Conservation (phyloP, 2,329 filamentous ascomycete genomes). For the Ophiobolus disseminans region DNA sequence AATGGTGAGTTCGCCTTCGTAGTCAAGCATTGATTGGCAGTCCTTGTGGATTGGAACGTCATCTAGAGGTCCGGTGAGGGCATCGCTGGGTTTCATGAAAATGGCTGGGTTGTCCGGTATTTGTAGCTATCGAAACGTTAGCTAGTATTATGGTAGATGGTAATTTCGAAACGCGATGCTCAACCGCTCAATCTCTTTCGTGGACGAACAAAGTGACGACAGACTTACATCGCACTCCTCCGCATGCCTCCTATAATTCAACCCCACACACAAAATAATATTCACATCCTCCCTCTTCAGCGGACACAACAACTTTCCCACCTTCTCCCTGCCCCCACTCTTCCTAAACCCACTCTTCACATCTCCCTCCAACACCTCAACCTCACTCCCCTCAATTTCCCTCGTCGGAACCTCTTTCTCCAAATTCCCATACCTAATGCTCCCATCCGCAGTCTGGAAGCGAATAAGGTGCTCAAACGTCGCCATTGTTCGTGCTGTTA, state of each 20-base stretch:
- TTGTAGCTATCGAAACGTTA: constrained; percentile 20
- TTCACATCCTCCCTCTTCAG: constrained; percentile 29
- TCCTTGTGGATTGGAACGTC: constrained; percentile 37
- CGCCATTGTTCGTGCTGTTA: constrained; percentile 18
- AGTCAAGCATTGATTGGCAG: constrained; percentile 45
- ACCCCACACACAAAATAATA: constrained; percentile 43
- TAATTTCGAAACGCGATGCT: too few relatives aligned
- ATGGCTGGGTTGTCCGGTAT: constrained; percentile 43
- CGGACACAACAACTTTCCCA: constrained; percentile 42
- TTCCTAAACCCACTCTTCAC: constrained; percentile 39
- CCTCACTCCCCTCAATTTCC: constrained; percentile 40
- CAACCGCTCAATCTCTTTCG: too few relatives aligned
- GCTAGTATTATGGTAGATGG: too few relatives aligned
- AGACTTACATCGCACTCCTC: constrained; percentile 41
- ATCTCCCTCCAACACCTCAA: constrained; percentile 40
- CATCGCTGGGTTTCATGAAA: constrained; percentile 47
- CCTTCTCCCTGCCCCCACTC: constrained; percentile 31
- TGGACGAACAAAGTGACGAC: too few relatives aligned
- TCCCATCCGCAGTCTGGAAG: constrained; percentile 40
- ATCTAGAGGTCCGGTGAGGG: constrained; percentile 43
- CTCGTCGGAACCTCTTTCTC: constrained; percentile 35
- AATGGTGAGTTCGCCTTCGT: constrained; percentile 49
- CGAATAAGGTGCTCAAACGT: constrained; percentile 44
- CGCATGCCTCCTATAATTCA: constrained; percentile 46
- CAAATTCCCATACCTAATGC: constrained; percentile 41